These are phyloP conservation scores for Plenodomus lindquistii DNA, from an alignment of 2,329 filamentous ascomycete genomes.

Conservation along the genomic window DNA sequence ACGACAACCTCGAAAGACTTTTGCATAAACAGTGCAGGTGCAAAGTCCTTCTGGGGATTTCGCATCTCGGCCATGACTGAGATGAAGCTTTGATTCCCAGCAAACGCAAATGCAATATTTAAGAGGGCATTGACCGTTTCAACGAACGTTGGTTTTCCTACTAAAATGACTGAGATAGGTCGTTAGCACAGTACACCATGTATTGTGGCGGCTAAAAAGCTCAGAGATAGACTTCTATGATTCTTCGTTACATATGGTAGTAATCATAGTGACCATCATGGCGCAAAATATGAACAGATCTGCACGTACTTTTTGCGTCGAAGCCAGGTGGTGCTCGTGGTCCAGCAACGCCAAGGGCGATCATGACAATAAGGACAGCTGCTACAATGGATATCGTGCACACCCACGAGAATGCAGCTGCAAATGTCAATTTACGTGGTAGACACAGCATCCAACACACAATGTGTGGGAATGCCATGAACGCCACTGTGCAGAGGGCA, in stretches of 20 bases:
- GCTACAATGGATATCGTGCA: conserved; percentile 61
- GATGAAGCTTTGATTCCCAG: conserved; percentile 68
- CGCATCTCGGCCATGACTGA: conserved; percentile 67
- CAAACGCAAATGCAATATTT: conserved; percentile 73
- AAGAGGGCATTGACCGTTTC: conserved; percentile 32
- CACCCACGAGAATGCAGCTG: conserved; percentile 63
- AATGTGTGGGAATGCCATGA: conserved; percentile 63
- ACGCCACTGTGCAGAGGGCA: conserved; percentile 66
- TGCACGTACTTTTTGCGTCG: conserved; percentile 7
- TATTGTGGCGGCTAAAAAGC: too few relatives aligned
- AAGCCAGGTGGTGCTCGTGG: conserved; percentile 42
- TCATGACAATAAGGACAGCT: conserved; percentile 69
- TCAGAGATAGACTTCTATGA: too few relatives aligned
- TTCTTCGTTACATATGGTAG: too few relatives aligned
- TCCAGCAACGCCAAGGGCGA: conserved; percentile 61
- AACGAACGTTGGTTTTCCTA: conserved; percentile 33
- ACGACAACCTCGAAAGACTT: conserved; percentile 62
- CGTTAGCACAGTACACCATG: too few relatives aligned
- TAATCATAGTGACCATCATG: too few relatives aligned
- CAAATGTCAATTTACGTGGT: conserved; percentile 64
- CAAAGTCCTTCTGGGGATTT: conserved; percentile 59
- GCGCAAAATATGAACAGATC: too few relatives aligned
- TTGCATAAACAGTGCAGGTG: conserved; percentile 63
- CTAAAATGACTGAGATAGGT: conserved; percentile 15
- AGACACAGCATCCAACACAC: conserved; percentile 64